These are phyloP conservation scores for Funneliformis mosseae DNA, from an alignment of 192 early-diverging fungal species.

Conservation along the genomic window DNA sequence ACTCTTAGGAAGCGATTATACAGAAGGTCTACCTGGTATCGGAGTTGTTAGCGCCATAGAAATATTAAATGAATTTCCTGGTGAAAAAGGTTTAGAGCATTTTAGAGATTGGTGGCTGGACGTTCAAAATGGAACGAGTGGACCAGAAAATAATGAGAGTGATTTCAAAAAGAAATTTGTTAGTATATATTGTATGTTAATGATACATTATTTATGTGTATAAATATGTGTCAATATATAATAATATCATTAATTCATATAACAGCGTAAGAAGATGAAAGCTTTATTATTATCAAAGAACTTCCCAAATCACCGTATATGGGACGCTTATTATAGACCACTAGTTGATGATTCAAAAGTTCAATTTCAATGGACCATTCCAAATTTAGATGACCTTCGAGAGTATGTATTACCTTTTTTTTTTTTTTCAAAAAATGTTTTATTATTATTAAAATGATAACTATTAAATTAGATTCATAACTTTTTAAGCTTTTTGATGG, in stretches of 20 bases:
- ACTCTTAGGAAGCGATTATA: conserved; percentile 97
- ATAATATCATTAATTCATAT: not conserved
- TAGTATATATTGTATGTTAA: conserved; percentile 26
- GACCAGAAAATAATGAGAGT: conserved; percentile 12
- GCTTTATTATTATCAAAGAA: conserved; percentile 67
- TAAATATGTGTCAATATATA: conserved; percentile 6
- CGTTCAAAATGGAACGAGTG: conserved; percentile 43
- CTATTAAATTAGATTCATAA: not conserved
- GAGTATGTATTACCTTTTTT: conserved; percentile 20
- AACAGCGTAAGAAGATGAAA: conserved; percentile 62
- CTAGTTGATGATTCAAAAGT: conserved; percentile 64
- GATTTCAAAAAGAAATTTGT: conserved; percentile 47
- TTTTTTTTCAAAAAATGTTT: not conserved
- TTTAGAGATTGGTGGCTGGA: conserved; percentile 64
- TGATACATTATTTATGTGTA: not conserved
- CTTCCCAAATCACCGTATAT: conserved; percentile 82
- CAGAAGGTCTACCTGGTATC: conserved; percentile 82
- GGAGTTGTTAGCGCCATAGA: conserved; percentile 91
- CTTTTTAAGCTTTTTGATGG: conserved; percentile 51
- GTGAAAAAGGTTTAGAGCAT: conserved; percentile 46
- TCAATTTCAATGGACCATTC: conserved; percentile 72
- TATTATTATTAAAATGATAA: not conserved
- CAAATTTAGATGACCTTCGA: conserved; percentile 68
- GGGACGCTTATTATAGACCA: conserved; percentile 80
- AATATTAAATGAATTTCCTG: conserved; percentile 75